Percentiles rank a stretch among this genome's conserved stretches.
Evolutionary conservation across 225 moss, liverwort and hornwort genomes (phyloP).

Genomic region (Sphagnum tenellum): DNA sequence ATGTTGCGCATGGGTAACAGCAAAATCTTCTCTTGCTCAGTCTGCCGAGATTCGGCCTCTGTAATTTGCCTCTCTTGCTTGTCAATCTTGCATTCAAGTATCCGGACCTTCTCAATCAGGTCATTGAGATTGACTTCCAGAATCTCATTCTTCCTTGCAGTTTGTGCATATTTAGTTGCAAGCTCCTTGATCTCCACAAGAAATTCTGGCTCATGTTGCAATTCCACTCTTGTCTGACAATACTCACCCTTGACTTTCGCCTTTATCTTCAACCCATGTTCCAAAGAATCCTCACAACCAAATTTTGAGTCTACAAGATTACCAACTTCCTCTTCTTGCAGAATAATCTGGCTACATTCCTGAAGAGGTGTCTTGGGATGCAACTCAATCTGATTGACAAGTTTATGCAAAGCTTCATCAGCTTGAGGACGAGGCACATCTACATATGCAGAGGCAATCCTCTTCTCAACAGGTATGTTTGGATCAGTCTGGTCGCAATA

Average conservation of each 20-base stretch:
- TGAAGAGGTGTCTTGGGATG: not conserved
- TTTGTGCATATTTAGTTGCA: constrained; percentile 9
- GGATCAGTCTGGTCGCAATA: not conserved
- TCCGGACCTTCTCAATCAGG: constrained; percentile 26
- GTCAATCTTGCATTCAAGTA: constrained; percentile 11
- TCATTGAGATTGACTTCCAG: constrained; percentile 23
- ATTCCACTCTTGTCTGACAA: constrained; percentile 8
- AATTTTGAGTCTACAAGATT: constrained; percentile 18
- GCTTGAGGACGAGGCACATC: not conserved
- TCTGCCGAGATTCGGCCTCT: constrained; percentile 9
- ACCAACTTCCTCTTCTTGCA: constrained; percentile 16
- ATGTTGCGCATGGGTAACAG: constrained; percentile 23
- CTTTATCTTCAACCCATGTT: not conserved
- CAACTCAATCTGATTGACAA: constrained; percentile 3
- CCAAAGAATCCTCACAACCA: not conserved
- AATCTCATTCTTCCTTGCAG: constrained; percentile 14
- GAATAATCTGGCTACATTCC: constrained; percentile 6
- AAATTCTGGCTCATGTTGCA: constrained; percentile 23
- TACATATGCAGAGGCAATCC: not conserved
- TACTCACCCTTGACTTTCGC: constrained; percentile 5
- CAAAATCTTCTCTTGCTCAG: constrained; percentile 12
- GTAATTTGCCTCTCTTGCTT: constrained; percentile 10
- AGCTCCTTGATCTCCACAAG: constrained; percentile 20
- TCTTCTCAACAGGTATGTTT: constrained; percentile 3
- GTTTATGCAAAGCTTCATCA: not conserved